Conservation (phyloP, 2,329 filamentous ascomycete genomes). For the Harringtonia aguacate region DNA sequence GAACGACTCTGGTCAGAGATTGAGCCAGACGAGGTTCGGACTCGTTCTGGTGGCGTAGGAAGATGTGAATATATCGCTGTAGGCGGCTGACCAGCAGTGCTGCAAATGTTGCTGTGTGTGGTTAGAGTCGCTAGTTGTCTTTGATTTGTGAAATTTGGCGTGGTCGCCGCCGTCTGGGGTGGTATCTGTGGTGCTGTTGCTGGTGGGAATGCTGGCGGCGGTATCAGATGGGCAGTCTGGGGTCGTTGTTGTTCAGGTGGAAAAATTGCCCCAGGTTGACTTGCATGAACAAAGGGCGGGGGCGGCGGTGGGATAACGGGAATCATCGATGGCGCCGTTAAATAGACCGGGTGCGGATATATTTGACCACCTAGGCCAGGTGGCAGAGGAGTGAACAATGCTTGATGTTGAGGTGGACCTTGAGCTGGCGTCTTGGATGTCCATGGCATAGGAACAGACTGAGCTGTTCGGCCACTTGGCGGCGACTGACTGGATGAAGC, state of each 20-base stretch:
- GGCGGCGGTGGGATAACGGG: constrained; percentile 7
- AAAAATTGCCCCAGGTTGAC: neutral
- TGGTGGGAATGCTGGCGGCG: neutral
- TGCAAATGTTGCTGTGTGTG: no score
- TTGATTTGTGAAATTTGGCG: no score
- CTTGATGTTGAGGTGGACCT: neutral
- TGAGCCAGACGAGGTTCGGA: no score
- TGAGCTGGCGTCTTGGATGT: neutral
- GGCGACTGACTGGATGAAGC: neutral
- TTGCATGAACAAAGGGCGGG: constrained; percentile 1
- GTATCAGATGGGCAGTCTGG: no score
- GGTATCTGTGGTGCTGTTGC: no score
- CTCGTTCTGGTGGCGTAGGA: no score
- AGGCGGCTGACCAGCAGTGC: no score
- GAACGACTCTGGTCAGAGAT: no score
- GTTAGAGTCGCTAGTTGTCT: no score
- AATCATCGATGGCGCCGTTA: neutral
- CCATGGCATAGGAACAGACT: neutral
- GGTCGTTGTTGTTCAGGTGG: neutral
- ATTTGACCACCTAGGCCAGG: neutral
- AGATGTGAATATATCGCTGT: no score
- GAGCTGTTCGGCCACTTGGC: neutral
- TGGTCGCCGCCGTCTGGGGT: no score
- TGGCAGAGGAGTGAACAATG: constrained; percentile 1
- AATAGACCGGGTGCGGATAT: neutral